Evolutionary conservation across 371 early-diverging fungal species (phyloP), one percentile per base, ranked within the genome.

Genomic region (Mortierella sp.): DNA sequence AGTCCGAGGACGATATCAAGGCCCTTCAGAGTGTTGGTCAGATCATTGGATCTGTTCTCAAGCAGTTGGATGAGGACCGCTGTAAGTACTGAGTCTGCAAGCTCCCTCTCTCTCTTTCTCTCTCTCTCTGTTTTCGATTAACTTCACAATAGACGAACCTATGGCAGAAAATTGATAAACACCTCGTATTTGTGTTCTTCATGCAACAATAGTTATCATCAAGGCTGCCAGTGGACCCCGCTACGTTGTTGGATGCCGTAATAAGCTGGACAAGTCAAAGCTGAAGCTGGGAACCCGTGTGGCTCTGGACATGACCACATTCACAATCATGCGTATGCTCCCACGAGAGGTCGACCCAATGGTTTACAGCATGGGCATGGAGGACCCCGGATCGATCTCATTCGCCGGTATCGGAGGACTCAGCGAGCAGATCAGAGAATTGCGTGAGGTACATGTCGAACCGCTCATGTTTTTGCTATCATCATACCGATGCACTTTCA

Each of bases 281-380:
- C 89, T 99, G 53, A 97, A 97, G 80, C 94, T 95, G 76, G 99
- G 99, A 16, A 93, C 97, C 66, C 95, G 99, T 61, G 99, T 99
- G 13, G 96, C 99, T 16, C 91, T 99, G 66, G 99, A 99, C 87
- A 99, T 99, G 95, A 99, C 99, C 26, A 99, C 99, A 4, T 90
- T 99, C 66, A 99, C 99, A 22, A 99, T 99, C 76, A 99, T 99
- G 99, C 93, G 98, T 53, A 93, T 97, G 81, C 91, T 99, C 58
- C 99, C 99, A 39, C 92, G 99, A 61, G 99, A 99, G 86, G 99
- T 99, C 9, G 99, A 99, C 89, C 99, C 99, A 37, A 91, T 98
- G 74, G 99, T 99, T 61, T 99, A 99, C 90, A 99, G 97, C 87
- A 99, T 99, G 99, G 95, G 97, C 24, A 93, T 95, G 74, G 99